Evolutionary conservation across 192 early-diverging fungal genomes (phyloP).

Genomic region (Linnemannia schmuckeri): DNA sequence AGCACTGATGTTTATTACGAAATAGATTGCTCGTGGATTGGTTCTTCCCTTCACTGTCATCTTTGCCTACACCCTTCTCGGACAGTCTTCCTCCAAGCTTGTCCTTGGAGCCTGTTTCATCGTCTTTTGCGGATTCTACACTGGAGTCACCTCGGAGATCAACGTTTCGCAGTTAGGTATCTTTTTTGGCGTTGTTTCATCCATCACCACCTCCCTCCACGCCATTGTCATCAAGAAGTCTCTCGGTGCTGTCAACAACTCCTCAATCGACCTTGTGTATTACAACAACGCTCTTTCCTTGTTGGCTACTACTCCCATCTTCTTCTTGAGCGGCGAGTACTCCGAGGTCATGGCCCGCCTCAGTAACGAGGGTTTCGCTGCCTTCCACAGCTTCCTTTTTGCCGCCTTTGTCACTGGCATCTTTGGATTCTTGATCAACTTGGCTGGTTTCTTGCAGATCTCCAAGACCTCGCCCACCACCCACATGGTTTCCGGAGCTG

Average conservation of each 20-base stretch:
- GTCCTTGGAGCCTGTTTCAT: slow-evolving; percentile 60
- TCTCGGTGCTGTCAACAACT: slow-evolving; percentile 60
- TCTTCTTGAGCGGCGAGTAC: slow-evolving; percentile 63
- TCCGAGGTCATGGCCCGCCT: slow-evolving; percentile 6
- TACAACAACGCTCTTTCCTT: slow-evolving; percentile 70
- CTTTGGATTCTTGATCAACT: slow-evolving; percentile 72
- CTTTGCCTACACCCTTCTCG: slow-evolving; percentile 58
- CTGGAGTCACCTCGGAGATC: slow-evolving; percentile 61
- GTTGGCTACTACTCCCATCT: slow-evolving; percentile 60
- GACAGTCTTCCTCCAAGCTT: slow-evolving; percentile 48
- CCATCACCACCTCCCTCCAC: slow-evolving; percentile 68
- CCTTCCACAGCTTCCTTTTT: slow-evolving; percentile 48
- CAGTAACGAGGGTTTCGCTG: background rate
- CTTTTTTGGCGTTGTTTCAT: slow-evolving; percentile 65
- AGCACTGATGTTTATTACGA: background rate
- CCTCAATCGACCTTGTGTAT: slow-evolving; percentile 70
- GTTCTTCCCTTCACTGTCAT: slow-evolving; percentile 71
- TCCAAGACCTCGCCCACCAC: slow-evolving; percentile 74
- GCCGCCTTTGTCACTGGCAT: slow-evolving; percentile 63
- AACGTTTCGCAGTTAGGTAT: slow-evolving; percentile 56
- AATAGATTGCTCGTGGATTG: slow-evolving; percentile 67
- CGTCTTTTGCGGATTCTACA: slow-evolving; percentile 68
- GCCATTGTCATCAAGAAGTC: slow-evolving; percentile 73
- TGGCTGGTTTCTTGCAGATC: slow-evolving; percentile 75
- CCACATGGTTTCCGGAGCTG: slow-evolving; percentile 72